Conservation (phyloP, 306 rosid genomes). For the Citrullus mucosospermus region DNA sequence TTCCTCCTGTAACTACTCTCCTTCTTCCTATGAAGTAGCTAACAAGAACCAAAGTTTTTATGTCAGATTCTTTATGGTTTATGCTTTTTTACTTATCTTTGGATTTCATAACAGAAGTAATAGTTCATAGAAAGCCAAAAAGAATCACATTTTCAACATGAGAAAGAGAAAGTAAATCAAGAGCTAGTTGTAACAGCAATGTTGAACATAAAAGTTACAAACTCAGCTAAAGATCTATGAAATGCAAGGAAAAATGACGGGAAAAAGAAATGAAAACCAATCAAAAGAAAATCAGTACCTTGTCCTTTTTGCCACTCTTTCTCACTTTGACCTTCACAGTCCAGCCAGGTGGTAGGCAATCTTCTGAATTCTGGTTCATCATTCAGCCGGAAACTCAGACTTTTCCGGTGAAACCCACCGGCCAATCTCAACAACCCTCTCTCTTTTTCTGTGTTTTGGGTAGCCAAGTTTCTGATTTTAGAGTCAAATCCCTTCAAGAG, state of each 20-base stretch:
- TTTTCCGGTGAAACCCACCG: constrained; percentile 12
- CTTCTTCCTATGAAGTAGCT: no score
- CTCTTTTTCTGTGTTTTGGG: not conserved
- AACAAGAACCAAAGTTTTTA: no score
- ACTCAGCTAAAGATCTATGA: constrained; percentile 19
- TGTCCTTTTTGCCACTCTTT: constrained; percentile 50
- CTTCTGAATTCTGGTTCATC: constrained; percentile 31
- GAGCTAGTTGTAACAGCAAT: not conserved
- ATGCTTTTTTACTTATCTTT: no score
- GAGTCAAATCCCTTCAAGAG: constrained; percentile 1
- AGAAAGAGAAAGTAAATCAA: not conserved
- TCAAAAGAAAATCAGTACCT: constrained; percentile 25
- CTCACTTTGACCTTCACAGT: constrained; percentile 39
- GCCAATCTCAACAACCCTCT: not conserved
- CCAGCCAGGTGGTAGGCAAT: constrained; percentile 63
- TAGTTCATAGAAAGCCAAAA: not conserved
- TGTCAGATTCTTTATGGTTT: no score
- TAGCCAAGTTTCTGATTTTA: not conserved
- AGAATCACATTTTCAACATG: not conserved
- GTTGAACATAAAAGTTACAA: not conserved
- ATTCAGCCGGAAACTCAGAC: constrained; percentile 14
- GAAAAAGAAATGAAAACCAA: not conserved
- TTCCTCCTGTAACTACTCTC: no score
- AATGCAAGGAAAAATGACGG: not conserved
- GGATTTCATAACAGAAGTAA: not conserved